Percentiles rank a stretch among this genome's conserved stretches.
These are phyloP conservation scores for Phyllosticta citriasiana DNA, from an alignment of 2,329 filamentous ascomycete genomes.

Conservation along the genomic window DNA sequence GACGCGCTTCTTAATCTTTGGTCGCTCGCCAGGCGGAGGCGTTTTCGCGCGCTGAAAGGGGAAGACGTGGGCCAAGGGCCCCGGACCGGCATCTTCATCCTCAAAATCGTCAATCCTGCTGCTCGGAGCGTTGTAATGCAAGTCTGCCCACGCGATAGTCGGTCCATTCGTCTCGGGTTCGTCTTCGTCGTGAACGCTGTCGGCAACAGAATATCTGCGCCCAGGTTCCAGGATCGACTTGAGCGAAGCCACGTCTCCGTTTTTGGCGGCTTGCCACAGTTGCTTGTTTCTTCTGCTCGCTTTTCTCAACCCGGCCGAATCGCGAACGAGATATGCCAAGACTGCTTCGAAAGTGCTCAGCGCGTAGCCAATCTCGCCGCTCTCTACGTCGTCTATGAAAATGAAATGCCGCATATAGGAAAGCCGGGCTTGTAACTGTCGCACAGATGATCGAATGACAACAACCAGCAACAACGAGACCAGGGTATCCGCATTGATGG, in stretches of 20 bases:
- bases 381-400: slow-evolving; percentile 95
- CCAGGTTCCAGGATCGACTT: slow-evolving; percentile 70
- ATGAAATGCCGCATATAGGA: slow-evolving; percentile 97
- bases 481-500: slow-evolving; percentile 78
- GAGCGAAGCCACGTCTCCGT: slow-evolving; percentile 66
- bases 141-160: not conserved
- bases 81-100: slow-evolving; percentile 15
- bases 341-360: slow-evolving; percentile 94
- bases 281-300: slow-evolving; percentile 78
- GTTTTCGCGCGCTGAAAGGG: slow-evolving; percentile 64
- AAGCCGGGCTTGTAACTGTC: slow-evolving; percentile 77
- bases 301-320: slow-evolving; percentile 70
- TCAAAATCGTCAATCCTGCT: not conserved
- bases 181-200: slow-evolving; percentile 31
- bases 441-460: slow-evolving; percentile 80
- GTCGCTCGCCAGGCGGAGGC: slow-evolving; percentile 36
- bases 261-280: slow-evolving; percentile 76
- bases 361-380: slow-evolving; percentile 90
- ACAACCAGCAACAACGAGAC: slow-evolving; percentile 87
- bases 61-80: slow-evolving; percentile 70
- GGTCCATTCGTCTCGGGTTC: slow-evolving; percentile 26
- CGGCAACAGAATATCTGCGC: slow-evolving; percentile 26
- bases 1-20: slow-evolving; percentile 61
- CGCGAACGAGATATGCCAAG: slow-evolving; percentile 72
- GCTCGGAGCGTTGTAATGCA: not conserved